Evolutionary conservation across 139 green algal genomes (phyloP).

Genomic region (Chlamydomonas urium): DNA sequence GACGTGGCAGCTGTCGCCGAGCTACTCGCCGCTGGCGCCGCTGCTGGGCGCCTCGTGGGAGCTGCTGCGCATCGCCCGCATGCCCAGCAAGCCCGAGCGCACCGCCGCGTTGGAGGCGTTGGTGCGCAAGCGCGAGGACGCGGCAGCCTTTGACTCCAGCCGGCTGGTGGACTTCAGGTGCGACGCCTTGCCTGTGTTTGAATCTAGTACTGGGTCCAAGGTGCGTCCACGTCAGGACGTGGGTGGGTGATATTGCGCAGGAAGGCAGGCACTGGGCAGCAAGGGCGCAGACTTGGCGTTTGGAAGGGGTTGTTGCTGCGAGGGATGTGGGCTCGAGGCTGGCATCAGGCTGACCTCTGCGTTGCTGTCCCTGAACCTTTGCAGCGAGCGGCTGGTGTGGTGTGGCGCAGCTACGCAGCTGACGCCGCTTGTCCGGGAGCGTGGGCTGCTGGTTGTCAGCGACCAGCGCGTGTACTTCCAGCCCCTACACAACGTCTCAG

Average conservation of each 20-base stretch:
- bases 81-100: conserved; percentile 50
- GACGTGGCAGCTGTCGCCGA: conserved; percentile 63
- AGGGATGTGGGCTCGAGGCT: too few species aligned
- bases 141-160: conserved; percentile 63
- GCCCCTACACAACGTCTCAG: conserved; percentile 71
- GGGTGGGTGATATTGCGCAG: too few species aligned
- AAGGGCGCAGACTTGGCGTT: too few species aligned
- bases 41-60: too few species aligned
- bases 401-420: conserved; percentile 23
- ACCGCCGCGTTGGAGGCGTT: conserved; percentile 42
- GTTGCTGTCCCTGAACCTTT: too few species aligned
- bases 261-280: too few species aligned
- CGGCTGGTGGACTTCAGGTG: conserved; percentile 72
- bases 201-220: too few species aligned
- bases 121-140: conserved; percentile 34
- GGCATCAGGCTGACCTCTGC: too few species aligned
- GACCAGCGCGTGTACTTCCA: conserved; percentile 81
- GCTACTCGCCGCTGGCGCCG: conserved; percentile 55
- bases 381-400: conserved; percentile 25
- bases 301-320: too few species aligned
- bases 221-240: too few species aligned
- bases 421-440: conserved; percentile 53
- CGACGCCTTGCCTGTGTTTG: conserved; percentile 45
- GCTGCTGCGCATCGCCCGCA: conserved; percentile 54
- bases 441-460: conserved; percentile 71